Evolutionary conservation across 2,329 filamentous ascomycete genomes (phyloP).

Genomic region (Microsporum ferrugineum): DNA sequence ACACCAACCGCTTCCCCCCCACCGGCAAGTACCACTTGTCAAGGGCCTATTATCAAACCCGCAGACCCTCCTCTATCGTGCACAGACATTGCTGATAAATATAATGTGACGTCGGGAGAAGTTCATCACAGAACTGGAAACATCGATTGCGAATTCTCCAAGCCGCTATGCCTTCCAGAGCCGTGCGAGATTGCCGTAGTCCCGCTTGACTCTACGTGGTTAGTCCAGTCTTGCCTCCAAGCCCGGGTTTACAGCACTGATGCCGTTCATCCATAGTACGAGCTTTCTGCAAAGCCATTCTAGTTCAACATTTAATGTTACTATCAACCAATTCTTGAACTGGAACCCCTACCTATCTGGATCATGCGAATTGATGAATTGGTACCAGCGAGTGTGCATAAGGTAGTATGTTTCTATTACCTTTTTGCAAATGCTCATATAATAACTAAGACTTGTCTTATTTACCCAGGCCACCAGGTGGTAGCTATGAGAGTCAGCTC

Average conservation of each 20-base stretch:
- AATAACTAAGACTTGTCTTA: neutral
- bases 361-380: conserved; percentile 11
- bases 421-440: neutral
- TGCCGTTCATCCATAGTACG: neutral
- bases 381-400: neutral
- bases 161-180: neutral
- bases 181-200: neutral
- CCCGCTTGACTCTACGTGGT: neutral
- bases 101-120: neutral
- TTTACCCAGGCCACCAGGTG: conserved; percentile 5
- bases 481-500: conserved; percentile 7
- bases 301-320: neutral
- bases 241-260: neutral
- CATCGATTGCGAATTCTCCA: neutral
- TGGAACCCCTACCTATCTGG: conserved; percentile 14
- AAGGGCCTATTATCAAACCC: neutral
- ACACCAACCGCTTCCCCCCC: neutral
- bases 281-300: neutral
- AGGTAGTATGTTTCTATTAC: neutral
- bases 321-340: conserved; percentile 4
- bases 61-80: neutral
- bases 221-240: neutral
- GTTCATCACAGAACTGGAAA: neutral
- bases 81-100: neutral
- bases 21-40: neutral